Evolutionary conservation across 208 protist species (phyloP), one percentile per base, ranked within the genome.

Genomic region (Blechomonas ayalai): DNA sequence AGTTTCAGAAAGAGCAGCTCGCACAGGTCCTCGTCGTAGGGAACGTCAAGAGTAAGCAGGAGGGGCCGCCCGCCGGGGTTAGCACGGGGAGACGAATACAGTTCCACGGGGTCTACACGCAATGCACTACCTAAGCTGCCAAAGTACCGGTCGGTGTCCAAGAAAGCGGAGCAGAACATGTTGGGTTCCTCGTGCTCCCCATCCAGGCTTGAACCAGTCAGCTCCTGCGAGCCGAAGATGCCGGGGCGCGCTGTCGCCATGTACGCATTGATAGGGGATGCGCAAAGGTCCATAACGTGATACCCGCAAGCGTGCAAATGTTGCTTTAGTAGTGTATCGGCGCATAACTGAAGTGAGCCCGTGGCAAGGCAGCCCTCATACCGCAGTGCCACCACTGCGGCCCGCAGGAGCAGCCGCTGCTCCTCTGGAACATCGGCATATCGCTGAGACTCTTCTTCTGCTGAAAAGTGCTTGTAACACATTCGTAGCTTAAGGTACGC

Each of bases 181-280:
- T 90, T 89, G 0, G 84, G 77, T 41, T 64, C 18, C 43, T 82
- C 68, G 34, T 67, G 37, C 20, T 51, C 57, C 23, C 58, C 51
- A n/a, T 54, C 43, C 18, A 70, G 45, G 31, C 32, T 67, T 1
- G 59, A 59, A 23, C 26, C 24, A 9, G 36, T 40, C 24, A 33
- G 3, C 5, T 15, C 19, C 2, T 49, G 8, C 40, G 0, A 27
- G 22, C 1, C 24, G 24, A 60, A 52, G 2, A 10, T 42, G 16
- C 58, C 68, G 13, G 22, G 16, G 15, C 26, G 33, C 6, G 79
- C 73, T 16, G 52, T 16, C 8, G 67, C 78, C 79, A 88, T 89
- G 58, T 92, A 92, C 7, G 84, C 84, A 53, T 92, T 92, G 46
- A 92, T 92, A 23, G 84, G 84, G 4, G 84, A 92, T 12, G 84